Evolutionary conservation across 2,329 filamentous ascomycete species (phyloP).

Genomic region (Nemania bipapillata): DNA sequence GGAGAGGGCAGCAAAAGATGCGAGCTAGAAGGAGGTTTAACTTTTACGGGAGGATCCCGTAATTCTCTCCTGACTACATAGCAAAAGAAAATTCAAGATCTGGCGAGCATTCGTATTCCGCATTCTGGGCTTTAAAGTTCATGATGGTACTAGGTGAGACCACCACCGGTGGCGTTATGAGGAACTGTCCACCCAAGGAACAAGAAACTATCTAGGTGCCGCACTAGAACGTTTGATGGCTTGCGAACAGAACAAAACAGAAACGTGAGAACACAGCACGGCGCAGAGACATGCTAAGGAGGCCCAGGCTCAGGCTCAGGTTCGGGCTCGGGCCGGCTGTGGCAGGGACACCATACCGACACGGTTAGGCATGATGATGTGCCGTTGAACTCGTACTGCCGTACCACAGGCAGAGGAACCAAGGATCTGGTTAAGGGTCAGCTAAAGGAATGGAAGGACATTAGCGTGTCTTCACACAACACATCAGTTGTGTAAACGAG

Average conservation of each 20-base stretch:
- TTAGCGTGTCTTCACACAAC: not conserved
- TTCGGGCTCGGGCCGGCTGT: slow-evolving; percentile 27
- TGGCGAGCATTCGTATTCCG: slow-evolving; percentile 8
- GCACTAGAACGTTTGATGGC: not conserved
- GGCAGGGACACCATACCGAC: slow-evolving; percentile 19
- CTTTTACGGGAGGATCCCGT: not conserved
- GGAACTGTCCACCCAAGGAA: not conserved
- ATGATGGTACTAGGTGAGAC: slow-evolving; percentile 1
- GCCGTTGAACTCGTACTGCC: slow-evolving; percentile 12
- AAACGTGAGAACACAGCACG: too few species aligned
- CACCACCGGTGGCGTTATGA: not conserved
- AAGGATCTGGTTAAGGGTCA: slow-evolving; percentile 14
- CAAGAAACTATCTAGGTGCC: not conserved
- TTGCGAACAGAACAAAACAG: not conserved
- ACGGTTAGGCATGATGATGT: slow-evolving; percentile 22
- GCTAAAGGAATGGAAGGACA: slow-evolving; percentile 4
- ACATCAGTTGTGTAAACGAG: not conserved
- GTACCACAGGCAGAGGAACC: slow-evolving; percentile 7
- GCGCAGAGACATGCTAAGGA: slow-evolving; percentile 19
- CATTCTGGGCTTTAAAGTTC: not conserved
- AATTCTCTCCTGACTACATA: not conserved
- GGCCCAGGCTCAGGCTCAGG: too few species aligned
- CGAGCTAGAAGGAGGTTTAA: not conserved
- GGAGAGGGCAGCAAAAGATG: not conserved
- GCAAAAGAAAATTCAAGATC: not conserved